A percentile compares a stretch with the other conserved stretches of the same genome.
Conservation (phyloP, 177 flowering plant species). For the Vitis hybrid region DNA sequence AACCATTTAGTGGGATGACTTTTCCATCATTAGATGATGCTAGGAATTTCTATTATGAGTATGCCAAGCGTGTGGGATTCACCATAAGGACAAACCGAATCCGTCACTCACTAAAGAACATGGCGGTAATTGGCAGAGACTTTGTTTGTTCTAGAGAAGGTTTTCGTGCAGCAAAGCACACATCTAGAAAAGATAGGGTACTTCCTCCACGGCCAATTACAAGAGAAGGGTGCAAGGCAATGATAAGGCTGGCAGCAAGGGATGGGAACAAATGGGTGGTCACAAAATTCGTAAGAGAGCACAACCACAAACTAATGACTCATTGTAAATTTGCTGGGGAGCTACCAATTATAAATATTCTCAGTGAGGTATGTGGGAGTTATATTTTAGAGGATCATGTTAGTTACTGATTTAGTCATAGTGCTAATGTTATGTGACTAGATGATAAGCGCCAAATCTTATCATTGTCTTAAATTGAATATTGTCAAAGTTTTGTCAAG, state of each 20-base stretch:
- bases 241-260: conserved; percentile 28
- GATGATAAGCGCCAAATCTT: neutral
- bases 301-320: conserved; percentile 29
- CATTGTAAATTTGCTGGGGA: conserved; percentile 21
- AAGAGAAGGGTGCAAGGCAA: conserved; percentile 36
- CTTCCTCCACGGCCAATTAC: conserved; percentile 29
- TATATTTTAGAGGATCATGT: neutral
- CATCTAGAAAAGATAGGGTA: conserved; percentile 25
- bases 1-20: conserved; percentile 23
- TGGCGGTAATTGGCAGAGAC: conserved; percentile 25
- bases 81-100: conserved; percentile 28
- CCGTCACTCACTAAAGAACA: conserved; percentile 25
- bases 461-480: too few relatives aligned
- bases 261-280: conserved; percentile 33
- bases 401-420: neutral
- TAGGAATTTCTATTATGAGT: conserved; percentile 27
- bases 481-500: neutral
- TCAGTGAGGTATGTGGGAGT: conserved; percentile 21
- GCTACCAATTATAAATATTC: conserved; percentile 14
- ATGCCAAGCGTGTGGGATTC: conserved; percentile 29
- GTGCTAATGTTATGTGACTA: neutral
- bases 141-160: conserved; percentile 35
- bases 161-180: conserved; percentile 29
- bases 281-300: conserved; percentile 28
- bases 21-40: conserved; percentile 28